Evolutionary conservation across 495 filamentous ascomycete species (phyloP), one percentile per base, ranked within the genome.

Genomic region (Penicillium soppii): DNA sequence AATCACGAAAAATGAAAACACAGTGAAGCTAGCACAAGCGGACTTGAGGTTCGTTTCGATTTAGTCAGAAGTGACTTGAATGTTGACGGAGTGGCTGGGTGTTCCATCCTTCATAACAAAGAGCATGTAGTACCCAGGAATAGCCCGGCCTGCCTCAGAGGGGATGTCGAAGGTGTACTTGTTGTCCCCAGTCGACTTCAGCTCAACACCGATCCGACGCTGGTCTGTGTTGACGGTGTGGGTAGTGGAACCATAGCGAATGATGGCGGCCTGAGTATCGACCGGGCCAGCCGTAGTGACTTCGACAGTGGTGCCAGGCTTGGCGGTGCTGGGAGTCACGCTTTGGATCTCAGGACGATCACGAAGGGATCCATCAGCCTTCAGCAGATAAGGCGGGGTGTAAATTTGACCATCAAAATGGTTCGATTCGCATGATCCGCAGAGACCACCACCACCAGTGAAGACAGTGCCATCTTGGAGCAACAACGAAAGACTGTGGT

Each of bases 221-320:
- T 43, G 40, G 25, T 43, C 40, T 17, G 40, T 43, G 25, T 43
- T 43, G 2, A 43, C 7, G 2, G 40, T 43, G n/a, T 43, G 40
- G 25, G 40, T 43, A 8, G 40, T 43, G 13, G 23, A 9, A 12
- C 40, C 40, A 16, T 43, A 43, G n/a, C 40, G 40, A n/a, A 43
- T 29, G 13, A 43, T n/a, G 7, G 40, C 27, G 0, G 40, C 40
- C 2, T 15, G n/a, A 1, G 1, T 43, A n/a, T n/a, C n/a, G 40
- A 43, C 1, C 23, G 16, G 2, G 40, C 1, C 12, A 5, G 13
- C 19, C n/a, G 40, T 1, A 10, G 5, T 43, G 23, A 43, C 8
- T 7, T 0, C 29, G 3, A 43, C 2, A 7, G 17, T 43, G n/a
- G 27, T 23, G 8, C 40, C 40, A 9, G 40, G 12, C 0, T 15